phyloP scores from a whole-genome alignment of 345 rosid genomes.

The Arabidopsis suecica region DNA sequence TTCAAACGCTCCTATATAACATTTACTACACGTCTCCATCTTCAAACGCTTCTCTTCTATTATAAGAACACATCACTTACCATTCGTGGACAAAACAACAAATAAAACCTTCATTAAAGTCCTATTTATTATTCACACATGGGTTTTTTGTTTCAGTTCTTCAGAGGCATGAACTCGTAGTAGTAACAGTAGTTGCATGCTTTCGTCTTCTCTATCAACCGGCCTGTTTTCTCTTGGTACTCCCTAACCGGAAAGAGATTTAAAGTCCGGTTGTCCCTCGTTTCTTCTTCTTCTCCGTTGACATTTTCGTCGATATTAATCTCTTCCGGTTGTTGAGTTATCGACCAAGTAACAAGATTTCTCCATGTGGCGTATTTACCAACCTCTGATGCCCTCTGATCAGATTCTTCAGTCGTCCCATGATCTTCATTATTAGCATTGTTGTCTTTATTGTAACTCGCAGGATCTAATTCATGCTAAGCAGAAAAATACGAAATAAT shows the following conservation, averaged over 20 bases:
- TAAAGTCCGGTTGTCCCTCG: conserved; percentile 53
- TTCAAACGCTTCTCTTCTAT: conserved; percentile 13
- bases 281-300: conserved; percentile 30
- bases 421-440: conserved; percentile 18
- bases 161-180: conserved; percentile 70
- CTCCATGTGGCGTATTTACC: conserved; percentile 39
- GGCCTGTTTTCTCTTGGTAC: conserved; percentile 37
- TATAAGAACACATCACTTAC: conserved; percentile 29
- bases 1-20: conserved; percentile 6
- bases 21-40: conserved; percentile 43
- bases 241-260: conserved; percentile 60
- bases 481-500: conserved; percentile 6
- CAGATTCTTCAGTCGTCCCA: conserved; percentile 45
- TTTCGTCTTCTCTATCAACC: conserved; percentile 40
- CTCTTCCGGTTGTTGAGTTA: conserved; percentile 33
- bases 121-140: conserved; percentile 52
- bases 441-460: conserved; percentile 21
- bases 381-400: conserved; percentile 36
- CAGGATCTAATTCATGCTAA: conserved; percentile 18
- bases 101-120: conserved; percentile 27
- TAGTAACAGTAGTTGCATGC: conserved; percentile 52
- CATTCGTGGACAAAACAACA: conserved; percentile 36
- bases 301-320: conserved; percentile 25
- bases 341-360: conserved; percentile 17
- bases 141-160: conserved; percentile 52